Evolutionary conservation across 371 early-diverging fungal species (phyloP).

Genomic region (Apophysomyces variabilis): DNA sequence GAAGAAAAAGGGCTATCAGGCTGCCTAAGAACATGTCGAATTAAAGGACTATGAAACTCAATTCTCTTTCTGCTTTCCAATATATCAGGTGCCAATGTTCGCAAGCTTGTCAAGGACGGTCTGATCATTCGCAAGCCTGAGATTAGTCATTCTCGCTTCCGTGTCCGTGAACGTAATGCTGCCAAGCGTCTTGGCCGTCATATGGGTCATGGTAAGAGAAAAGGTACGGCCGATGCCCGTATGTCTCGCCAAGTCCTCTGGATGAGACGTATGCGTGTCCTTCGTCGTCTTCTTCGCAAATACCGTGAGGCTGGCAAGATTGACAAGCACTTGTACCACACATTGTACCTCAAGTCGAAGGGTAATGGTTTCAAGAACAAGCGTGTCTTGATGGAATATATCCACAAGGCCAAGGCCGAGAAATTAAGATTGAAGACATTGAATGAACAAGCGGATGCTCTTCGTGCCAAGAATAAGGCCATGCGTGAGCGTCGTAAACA

Average conservation of each 20-base stretch:
- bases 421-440: constrained; percentile 94
- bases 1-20: background rate
- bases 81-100: constrained; percentile 86
- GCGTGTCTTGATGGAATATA: constrained; percentile 99
- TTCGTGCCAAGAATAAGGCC: constrained; percentile 95
- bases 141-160: constrained; percentile 93
- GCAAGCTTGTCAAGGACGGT: constrained; percentile 97
- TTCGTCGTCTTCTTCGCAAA: constrained; percentile 97
- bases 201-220: constrained; percentile 98
- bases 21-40: background rate
- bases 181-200: constrained; percentile 99
- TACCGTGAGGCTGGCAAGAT: constrained; percentile 98
- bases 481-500: constrained; percentile 91
- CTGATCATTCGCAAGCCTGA: constrained; percentile 97
- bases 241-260: constrained; percentile 97
- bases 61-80: no score
- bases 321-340: constrained; percentile 98
- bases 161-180: constrained; percentile 90
- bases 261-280: constrained; percentile 99
- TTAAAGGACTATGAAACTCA: no score
- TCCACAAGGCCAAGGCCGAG: constrained; percentile 99
- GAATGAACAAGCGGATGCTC: constrained; percentile 98
- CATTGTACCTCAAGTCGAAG: constrained; percentile 98
- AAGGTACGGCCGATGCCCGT: constrained; percentile 99
- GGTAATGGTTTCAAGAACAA: constrained; percentile 99